Conservation (phyloP, 148 eudicot genomes). For the Camellia lanceoleosa region DNA sequence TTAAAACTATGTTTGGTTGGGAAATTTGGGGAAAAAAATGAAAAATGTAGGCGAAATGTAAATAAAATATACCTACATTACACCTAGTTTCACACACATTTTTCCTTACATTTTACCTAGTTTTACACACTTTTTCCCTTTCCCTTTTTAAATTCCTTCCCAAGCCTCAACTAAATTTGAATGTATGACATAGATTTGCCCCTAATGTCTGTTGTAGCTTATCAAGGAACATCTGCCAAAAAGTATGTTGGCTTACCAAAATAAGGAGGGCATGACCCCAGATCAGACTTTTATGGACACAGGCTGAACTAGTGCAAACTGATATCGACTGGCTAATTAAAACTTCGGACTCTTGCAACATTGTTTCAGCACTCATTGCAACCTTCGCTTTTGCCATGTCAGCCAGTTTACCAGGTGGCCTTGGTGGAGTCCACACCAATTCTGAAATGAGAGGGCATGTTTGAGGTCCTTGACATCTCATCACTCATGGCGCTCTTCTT, state of each 20-base stretch:
- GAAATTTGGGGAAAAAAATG: too few relatives aligned
- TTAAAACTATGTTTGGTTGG: too few relatives aligned
- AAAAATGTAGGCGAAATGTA: too few relatives aligned
- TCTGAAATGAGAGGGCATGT: background rate
- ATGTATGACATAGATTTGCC: background rate
- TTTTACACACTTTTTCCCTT: too few relatives aligned
- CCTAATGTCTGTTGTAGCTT: background rate
- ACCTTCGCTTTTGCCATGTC: constrained; percentile 10
- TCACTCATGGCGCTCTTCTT: constrained; percentile 22
- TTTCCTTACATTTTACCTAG: too few relatives aligned
- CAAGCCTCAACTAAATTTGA: too few relatives aligned
- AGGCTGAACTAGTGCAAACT: background rate
- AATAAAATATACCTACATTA: too few relatives aligned
- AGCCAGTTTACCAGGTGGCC: constrained; percentile 8
- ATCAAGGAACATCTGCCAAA: constrained; percentile 11
- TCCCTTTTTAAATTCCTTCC: too few relatives aligned
- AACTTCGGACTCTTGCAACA: constrained; percentile 6
- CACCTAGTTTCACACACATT: too few relatives aligned
- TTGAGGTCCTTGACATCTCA: constrained; percentile 17
- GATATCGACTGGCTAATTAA: background rate
- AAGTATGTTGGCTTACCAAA: background rate
- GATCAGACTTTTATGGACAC: background rate
- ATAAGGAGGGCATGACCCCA: constrained; percentile 18
- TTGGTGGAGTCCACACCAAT: background rate
- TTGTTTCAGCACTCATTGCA: constrained; percentile 11